These are phyloP conservation scores for Yarrowia galli DNA, from an alignment of 1,139 yeast genomes.

Conservation along the genomic window DNA sequence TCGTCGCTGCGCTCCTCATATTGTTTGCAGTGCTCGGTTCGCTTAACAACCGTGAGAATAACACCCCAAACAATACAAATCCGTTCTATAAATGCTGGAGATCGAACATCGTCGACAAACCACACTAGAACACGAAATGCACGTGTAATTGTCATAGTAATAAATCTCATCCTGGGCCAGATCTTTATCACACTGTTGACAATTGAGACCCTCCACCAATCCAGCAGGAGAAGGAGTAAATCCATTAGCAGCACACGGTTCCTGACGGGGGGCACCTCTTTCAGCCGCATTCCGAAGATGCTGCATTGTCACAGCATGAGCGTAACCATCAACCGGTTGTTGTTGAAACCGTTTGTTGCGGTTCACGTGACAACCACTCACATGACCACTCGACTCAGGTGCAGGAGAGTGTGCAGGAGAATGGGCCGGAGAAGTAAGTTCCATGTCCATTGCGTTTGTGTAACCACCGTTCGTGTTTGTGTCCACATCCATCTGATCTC, in stretches of 20 bases:
- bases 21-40: background rate
- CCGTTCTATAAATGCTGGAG: constrained; percentile 13
- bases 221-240: constrained; percentile 24
- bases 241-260: constrained; percentile 26
- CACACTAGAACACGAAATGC: constrained; percentile 31
- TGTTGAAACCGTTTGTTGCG: constrained; percentile 5
- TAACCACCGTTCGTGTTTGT: too few species aligned
- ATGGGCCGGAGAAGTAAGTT: constrained; percentile 6
- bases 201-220: constrained; percentile 12
- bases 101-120: constrained; percentile 35
- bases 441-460: constrained; percentile 1
- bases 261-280: background rate
- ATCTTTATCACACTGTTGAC: constrained; percentile 34
- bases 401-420: constrained; percentile 1
- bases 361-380: too few species aligned
- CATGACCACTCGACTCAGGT: background rate
- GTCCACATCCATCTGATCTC: background rate
- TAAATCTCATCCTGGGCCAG: constrained; percentile 30
- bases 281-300: constrained; percentile 11
- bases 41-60: constrained; percentile 13
- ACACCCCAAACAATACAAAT: constrained; percentile 34
- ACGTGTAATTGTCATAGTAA: constrained; percentile 36
- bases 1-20: background rate
- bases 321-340: constrained; percentile 15
- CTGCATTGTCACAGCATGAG: constrained; percentile 17